A percentile compares a stretch with the other conserved stretches of the same genome.
These are phyloP conservation scores for Cryptococcus maquisensis DNA, from an alignment of 1,284 basidiomycete genomes.

Conservation along the genomic window DNA sequence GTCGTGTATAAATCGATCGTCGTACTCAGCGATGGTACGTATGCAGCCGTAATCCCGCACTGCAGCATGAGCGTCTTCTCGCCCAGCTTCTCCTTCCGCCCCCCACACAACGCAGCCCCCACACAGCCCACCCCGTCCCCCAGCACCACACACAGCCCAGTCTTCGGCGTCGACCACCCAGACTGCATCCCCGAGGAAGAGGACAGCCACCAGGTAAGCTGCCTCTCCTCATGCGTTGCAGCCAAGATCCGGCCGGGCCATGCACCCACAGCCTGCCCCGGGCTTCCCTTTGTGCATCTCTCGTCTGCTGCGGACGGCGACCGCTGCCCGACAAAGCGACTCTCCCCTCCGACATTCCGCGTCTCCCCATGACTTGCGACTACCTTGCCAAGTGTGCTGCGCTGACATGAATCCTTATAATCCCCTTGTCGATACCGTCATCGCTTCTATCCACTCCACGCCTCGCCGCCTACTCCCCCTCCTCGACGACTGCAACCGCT, in stretches of 20 bases:
- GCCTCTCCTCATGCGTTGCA: neutral
- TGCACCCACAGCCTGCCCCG: neutral
- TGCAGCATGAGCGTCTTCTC: too few species aligned
- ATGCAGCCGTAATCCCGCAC: too few species aligned
- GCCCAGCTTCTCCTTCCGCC: neutral
- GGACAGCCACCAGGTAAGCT: neutral
- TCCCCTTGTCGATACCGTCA: constrained; percentile 19
- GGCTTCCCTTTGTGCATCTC: neutral
- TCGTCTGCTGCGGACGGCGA: neutral
- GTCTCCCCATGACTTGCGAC: neutral
- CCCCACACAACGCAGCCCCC: neutral
- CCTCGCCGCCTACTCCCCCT: neutral
- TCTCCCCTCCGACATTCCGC: neutral
- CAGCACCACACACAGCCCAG: neutral
- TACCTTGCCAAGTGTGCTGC: neutral
- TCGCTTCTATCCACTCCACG: constrained; percentile 21
- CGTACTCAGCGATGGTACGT: too few species aligned
- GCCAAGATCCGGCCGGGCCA: neutral
- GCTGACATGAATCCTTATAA: constrained; percentile 5
- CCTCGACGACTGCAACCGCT: neutral
- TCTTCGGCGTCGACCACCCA: neutral
- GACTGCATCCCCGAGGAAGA: neutral
- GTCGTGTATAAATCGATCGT: too few species aligned
- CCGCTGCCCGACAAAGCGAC: neutral
- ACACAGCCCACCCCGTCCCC: neutral